Evolutionary conservation across 805 yeast genomes (phyloP), one percentile per base, ranked within the genome.

Genomic region (Candida ipomoeae): DNA sequence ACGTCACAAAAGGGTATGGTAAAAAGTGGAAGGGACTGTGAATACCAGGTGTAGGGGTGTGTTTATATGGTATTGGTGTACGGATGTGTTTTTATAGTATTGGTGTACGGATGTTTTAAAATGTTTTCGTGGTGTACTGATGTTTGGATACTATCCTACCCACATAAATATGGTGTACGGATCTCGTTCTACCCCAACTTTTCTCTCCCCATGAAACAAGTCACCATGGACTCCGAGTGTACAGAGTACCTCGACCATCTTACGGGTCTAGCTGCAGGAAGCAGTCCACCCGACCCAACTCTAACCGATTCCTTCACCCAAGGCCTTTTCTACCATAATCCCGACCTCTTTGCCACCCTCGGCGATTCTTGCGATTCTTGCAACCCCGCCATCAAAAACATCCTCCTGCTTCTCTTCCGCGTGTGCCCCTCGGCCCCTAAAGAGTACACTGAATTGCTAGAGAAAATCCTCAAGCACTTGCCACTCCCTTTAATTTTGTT

Each of bases 391-490:
- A 34, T 55, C 42, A 40, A 44, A 21, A 41, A 40, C 26, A 41
- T 53, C 38, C 51, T 55, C 29, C 51, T 15, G 31, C 50, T 54
- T 3, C 54, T 55, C 29, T 36, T 48, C 14, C 42, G 48, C 2
- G 48, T 55, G 4, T n/a, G 40, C 23, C 15, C 38, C n/a, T 14
- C 21, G 2, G 38, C 52, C 6, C 44, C 53, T 1, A 14, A 13
- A 13, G 35, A 33, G 14, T 55, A 52, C 26, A 34, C 34, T 15
- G 43, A 39, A 11, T 34, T 54, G 10, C 49, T 55, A 2, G 40
- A 37, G 37, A 40, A 47, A 3, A 26, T 54, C 14, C 40, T 55
- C 18, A 29, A 26, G 10, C 51, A 49, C 7, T 39, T 55, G 39
- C 46, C 34, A 34, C 46, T 55, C 26, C 29, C 21, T 3, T 50